Conservation (phyloP, 2,329 filamentous ascomycete genomes). For the Knoxdaviesia capensis region DNA sequence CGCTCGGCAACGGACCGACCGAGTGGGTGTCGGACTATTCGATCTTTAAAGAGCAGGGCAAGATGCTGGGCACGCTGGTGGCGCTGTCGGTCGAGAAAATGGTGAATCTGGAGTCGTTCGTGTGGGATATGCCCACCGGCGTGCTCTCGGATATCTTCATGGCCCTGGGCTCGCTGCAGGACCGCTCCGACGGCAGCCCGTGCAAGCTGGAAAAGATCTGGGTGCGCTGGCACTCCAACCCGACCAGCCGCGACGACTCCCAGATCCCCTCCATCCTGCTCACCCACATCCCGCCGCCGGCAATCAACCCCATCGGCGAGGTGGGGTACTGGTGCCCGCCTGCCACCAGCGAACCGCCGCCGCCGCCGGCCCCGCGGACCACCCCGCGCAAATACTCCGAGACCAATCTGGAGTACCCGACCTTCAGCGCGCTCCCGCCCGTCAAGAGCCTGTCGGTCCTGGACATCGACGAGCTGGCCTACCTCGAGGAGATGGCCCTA, state of each 20-base stretch:
- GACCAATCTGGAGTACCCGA: slow-evolving; percentile 53
- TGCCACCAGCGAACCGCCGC: slow-evolving; percentile 9
- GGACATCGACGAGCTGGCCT: slow-evolving; percentile 66
- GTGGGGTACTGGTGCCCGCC: slow-evolving; percentile 7
- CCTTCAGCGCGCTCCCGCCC: slow-evolving; percentile 57
- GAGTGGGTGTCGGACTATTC: slow-evolving; percentile 69
- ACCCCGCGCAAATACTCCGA: slow-evolving; percentile 26
- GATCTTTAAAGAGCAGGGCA: slow-evolving; percentile 65
- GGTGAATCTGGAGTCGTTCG: slow-evolving; percentile 61
- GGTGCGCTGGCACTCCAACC: slow-evolving; percentile 69
- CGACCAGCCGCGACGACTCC: neutral
- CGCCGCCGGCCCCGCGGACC: slow-evolving; percentile 10
- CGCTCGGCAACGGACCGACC: slow-evolving; percentile 59
- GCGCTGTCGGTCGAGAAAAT: slow-evolving; percentile 64
- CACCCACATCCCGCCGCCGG: slow-evolving; percentile 7
- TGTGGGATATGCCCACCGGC: slow-evolving; percentile 81
- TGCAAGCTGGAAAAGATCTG: slow-evolving; percentile 49
- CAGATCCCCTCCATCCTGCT: slow-evolving; percentile 15
- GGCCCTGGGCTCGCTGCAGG: slow-evolving; percentile 47
- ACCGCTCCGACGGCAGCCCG: slow-evolving; percentile 20
- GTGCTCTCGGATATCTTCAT: slow-evolving; percentile 67
- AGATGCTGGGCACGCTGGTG: slow-evolving; percentile 73
- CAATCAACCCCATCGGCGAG: slow-evolving; percentile 15
- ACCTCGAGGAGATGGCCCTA: slow-evolving; percentile 64
- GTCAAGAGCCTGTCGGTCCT: slow-evolving; percentile 57